A percentile compares a stretch with the other conserved stretches of the same genome.
phyloP scores from a whole-genome alignment of 305 asterid species.

The Andrographis paniculata region DNA sequence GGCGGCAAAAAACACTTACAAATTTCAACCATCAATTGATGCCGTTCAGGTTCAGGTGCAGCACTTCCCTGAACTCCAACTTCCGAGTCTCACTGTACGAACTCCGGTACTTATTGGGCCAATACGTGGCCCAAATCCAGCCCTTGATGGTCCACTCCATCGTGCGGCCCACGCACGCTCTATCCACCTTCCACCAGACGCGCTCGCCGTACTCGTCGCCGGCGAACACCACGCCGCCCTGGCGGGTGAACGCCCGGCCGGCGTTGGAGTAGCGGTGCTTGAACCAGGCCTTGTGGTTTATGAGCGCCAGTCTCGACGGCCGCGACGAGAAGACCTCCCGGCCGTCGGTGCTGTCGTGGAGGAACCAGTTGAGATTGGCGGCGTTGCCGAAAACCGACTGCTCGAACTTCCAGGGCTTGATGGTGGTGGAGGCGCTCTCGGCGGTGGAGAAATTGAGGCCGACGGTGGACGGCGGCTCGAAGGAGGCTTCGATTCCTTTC shows the following conservation, averaged over 20 bases:
- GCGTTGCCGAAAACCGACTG: constrained; percentile 62
- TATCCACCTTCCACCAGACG: constrained; percentile 76
- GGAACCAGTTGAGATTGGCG: constrained; percentile 58
- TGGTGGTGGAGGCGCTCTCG: constrained; percentile 45
- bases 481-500: constrained; percentile 55
- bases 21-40: too few species aligned
- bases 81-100: constrained; percentile 62
- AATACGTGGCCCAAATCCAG: constrained; percentile 77
- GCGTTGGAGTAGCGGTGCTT: constrained; percentile 65
- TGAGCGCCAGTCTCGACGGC: constrained; percentile 57
- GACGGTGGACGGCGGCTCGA: constrained; percentile 47
- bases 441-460: constrained; percentile 57
- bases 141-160: constrained; percentile 89
- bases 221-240: constrained; percentile 81
- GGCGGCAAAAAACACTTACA: too few species aligned
- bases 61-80: constrained; percentile 54
- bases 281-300: constrained; percentile 76
- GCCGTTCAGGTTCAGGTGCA: constrained; percentile 40
- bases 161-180: constrained; percentile 32
- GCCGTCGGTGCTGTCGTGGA: constrained; percentile 64
- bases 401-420: constrained; percentile 86
- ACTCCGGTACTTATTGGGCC: constrained; percentile 72
- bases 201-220: constrained; percentile 82
- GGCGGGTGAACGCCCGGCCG: constrained; percentile 56
- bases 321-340: constrained; percentile 71